phyloP scores from a whole-genome alignment of 495 filamentous ascomycete genomes.

The Schizothecium vesticola region DNA sequence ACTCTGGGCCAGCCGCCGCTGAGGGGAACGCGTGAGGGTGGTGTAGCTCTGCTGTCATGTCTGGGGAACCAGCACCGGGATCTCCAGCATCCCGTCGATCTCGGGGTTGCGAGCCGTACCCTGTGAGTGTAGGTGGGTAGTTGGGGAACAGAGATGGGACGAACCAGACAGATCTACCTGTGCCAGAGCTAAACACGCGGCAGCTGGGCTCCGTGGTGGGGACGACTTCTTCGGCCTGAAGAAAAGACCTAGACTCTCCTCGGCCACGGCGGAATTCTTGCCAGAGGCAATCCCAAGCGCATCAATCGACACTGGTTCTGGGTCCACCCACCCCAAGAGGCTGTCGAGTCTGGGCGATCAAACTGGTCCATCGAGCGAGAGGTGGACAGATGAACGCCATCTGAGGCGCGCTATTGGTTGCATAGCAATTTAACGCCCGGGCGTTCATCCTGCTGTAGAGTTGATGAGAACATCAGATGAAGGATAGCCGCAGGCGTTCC shows the following conservation, averaged over 20 bases:
- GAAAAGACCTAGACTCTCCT: not conserved
- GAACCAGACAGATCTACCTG: conserved; percentile 35
- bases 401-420: not conserved
- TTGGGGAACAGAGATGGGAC: conserved; percentile 26
- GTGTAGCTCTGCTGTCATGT: not conserved
- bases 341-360: conserved; percentile 9
- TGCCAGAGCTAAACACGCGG: not conserved
- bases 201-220: not conserved
- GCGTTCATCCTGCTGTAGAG: not conserved
- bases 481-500: not conserved
- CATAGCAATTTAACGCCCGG: not conserved
- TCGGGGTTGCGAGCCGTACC: conserved; percentile 9
- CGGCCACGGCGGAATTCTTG: not conserved
- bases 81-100: conserved; percentile 9
- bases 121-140: conserved; percentile 2
- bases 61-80: conserved; percentile 4
- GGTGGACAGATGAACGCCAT: conserved; percentile 4
- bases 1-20: conserved; percentile 20
- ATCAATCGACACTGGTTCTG: not conserved
- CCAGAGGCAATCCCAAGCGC: conserved; percentile 5
- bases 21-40: conserved; percentile 2
- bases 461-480: conserved; percentile 7
- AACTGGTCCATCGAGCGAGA: conserved; percentile 1
- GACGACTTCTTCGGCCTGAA: not conserved
- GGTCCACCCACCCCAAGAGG: not conserved